phyloP scores from a whole-genome alignment of 2,329 filamentous ascomycete species.

The Ophiocordyceps camponoti-leonardi region DNA sequence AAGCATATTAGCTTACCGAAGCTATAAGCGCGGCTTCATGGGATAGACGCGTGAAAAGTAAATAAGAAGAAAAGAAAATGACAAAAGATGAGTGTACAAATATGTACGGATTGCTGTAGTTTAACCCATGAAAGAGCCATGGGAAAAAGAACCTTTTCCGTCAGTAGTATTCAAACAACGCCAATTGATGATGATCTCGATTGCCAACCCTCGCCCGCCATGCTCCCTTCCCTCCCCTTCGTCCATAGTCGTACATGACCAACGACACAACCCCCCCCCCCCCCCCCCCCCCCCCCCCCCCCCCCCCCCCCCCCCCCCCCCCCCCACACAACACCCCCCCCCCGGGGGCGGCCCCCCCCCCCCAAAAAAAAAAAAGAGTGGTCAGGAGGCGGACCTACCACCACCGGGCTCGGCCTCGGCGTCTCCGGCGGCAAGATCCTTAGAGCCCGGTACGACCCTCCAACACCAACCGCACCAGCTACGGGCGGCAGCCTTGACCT shows the following conservation, averaged over 20 bases:
- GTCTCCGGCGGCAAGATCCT: conserved; percentile 15
- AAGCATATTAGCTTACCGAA: not conserved
- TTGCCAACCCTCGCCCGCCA: not conserved
- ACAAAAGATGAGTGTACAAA: not conserved
- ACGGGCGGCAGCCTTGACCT: conserved; percentile 49
- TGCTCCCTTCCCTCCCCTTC: not conserved
- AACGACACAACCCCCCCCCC: too few relatives aligned
- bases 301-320: too few relatives aligned
- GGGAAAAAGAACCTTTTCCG: not conserved
- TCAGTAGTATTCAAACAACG: too few relatives aligned
- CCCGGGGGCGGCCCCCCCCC: too few relatives aligned
- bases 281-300: too few relatives aligned
- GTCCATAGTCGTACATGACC: not conserved
- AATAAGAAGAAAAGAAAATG: not conserved
- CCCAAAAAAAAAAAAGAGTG: too few relatives aligned
- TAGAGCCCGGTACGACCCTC: conserved; percentile 48
- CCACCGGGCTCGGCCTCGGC: not conserved
- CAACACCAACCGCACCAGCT: conserved; percentile 92
- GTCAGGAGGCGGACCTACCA: not conserved
- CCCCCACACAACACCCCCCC: too few relatives aligned
- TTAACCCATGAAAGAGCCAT: too few relatives aligned
- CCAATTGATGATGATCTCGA: not conserved
- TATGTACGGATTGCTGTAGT: too few relatives aligned
- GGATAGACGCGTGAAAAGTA: not conserved
- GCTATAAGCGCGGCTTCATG: not conserved